Conservation (phyloP, 2,329 filamentous ascomycete species). For the Phyllosticta ampelicida region DNA sequence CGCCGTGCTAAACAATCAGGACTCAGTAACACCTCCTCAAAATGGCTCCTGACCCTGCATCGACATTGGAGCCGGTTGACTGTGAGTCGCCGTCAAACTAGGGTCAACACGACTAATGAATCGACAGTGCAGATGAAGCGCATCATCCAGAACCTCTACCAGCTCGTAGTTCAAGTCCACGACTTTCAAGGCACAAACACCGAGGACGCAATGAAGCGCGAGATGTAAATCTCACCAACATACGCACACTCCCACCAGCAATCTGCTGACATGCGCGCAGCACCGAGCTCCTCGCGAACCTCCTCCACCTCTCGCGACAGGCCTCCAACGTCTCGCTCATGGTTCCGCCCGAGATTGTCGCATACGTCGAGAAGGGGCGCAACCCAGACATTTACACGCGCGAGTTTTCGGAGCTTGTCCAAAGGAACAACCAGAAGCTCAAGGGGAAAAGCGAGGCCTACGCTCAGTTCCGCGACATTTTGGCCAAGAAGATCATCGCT, state of each 20-base stretch:
- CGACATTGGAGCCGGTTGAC: slow-evolving; percentile 17
- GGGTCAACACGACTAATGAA: neutral
- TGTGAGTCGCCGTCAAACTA: slow-evolving; percentile 12
- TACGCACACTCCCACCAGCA: neutral
- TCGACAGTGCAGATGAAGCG: slow-evolving; percentile 44
- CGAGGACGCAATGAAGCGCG: slow-evolving; percentile 45
- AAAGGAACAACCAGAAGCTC: slow-evolving; percentile 51
- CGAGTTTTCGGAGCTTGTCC: slow-evolving; percentile 54
- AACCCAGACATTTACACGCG: slow-evolving; percentile 59
- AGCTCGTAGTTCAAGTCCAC: slow-evolving; percentile 47
- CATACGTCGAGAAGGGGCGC: slow-evolving; percentile 51
- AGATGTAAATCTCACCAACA: slow-evolving; percentile 37
- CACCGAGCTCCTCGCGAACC: slow-evolving; percentile 37
- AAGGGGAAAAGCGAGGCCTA: slow-evolving; percentile 52
- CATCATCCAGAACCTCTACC: slow-evolving; percentile 52
- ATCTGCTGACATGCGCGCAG: neutral
- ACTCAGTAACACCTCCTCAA: neutral
- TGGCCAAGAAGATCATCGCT: slow-evolving; percentile 47
- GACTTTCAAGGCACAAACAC: slow-evolving; percentile 49
- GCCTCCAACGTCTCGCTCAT: slow-evolving; percentile 40
- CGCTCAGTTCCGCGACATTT: slow-evolving; percentile 45
- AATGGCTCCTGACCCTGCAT: slow-evolving; percentile 5
- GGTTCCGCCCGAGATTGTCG: slow-evolving; percentile 51
- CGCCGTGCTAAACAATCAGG: neutral
- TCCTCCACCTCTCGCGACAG: slow-evolving; percentile 41